Evolutionary conservation across 257 asterid species (phyloP).

Genomic region (Schizonepeta tenuifolia): DNA sequence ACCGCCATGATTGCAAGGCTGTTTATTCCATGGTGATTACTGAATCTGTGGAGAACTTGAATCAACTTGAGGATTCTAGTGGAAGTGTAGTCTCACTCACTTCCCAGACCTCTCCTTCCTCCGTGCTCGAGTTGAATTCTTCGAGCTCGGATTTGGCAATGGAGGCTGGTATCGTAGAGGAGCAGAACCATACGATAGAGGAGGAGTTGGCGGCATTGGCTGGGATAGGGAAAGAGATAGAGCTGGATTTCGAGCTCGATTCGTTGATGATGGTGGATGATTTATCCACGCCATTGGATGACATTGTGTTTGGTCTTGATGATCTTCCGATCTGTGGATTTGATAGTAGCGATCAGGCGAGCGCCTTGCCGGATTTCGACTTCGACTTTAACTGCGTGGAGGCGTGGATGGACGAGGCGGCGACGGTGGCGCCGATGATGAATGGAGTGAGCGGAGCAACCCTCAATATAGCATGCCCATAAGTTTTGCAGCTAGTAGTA

Average conservation of each 20-base stretch:
- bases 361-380: slow-evolving; percentile 58
- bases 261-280: slow-evolving; percentile 44
- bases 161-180: slow-evolving; percentile 31
- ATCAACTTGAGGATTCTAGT: slow-evolving; percentile 43
- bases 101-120: slow-evolving; percentile 56
- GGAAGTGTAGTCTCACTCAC: slow-evolving; percentile 55
- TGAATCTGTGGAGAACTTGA: not conserved
- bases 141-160: slow-evolving; percentile 37
- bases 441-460: slow-evolving; percentile 50
- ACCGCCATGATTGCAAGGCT: not conserved
- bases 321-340: slow-evolving; percentile 53
- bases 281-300: slow-evolving; percentile 46
- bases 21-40: slow-evolving; percentile 30
- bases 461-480: slow-evolving; percentile 81
- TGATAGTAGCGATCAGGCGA: slow-evolving; percentile 41
- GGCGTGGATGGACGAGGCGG: slow-evolving; percentile 68
- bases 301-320: slow-evolving; percentile 47
- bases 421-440: slow-evolving; percentile 23
- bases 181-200: slow-evolving; percentile 29
- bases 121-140: slow-evolving; percentile 56
- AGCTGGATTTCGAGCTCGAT: slow-evolving; percentile 57
- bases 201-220: slow-evolving; percentile 47
- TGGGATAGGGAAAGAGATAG: slow-evolving; percentile 52
- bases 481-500: slow-evolving; percentile 69
- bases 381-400: slow-evolving; percentile 61